These are phyloP conservation scores for Polychaeton citri DNA, from an alignment of 2,329 filamentous ascomycete species.

Conservation along the genomic window DNA sequence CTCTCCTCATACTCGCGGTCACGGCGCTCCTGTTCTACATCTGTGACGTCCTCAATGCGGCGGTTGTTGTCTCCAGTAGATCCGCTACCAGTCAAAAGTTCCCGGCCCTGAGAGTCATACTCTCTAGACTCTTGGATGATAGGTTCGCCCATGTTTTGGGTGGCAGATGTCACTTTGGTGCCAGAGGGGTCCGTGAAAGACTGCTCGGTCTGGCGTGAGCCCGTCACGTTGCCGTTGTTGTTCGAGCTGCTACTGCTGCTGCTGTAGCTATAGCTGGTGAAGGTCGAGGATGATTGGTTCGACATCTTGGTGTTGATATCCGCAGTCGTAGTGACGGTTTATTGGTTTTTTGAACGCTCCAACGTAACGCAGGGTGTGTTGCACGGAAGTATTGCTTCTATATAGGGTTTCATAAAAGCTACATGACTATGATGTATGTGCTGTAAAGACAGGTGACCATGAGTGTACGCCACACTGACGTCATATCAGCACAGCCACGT, in stretches of 20 bases:
- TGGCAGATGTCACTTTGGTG: constrained; percentile 15
- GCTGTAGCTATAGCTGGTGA: constrained; percentile 5
- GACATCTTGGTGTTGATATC: too few species aligned
- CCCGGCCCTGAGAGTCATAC: constrained; percentile 18
- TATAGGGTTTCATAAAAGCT: too few species aligned
- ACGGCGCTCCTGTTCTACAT: constrained; percentile 11
- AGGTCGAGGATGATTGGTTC: constrained; percentile 4
- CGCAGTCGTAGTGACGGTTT: too few species aligned
- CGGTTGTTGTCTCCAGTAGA: constrained; percentile 1
- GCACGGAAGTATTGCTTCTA: too few species aligned
- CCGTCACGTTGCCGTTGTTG: constrained; percentile 10
- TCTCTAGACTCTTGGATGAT: constrained; percentile 13
- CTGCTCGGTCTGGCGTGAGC: constrained; percentile 11
- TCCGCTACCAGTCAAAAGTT: constrained; percentile 9
- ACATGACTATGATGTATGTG: too few species aligned
- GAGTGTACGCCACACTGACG: too few species aligned
- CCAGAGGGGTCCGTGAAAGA: constrained; percentile 14
- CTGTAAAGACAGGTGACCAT: too few species aligned
- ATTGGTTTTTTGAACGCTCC: too few species aligned
- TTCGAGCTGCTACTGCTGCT: constrained; percentile 11
- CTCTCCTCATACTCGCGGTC: constrained; percentile 16
- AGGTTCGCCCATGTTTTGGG: constrained; percentile 18
- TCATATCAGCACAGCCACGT: too few species aligned
- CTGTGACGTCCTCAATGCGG: constrained; percentile 17
- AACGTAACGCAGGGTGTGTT: too few species aligned